Evolutionary conservation across 108 stramenopile genomes (phyloP).

Genomic region (Cyclostephanos tholiformis): DNA sequence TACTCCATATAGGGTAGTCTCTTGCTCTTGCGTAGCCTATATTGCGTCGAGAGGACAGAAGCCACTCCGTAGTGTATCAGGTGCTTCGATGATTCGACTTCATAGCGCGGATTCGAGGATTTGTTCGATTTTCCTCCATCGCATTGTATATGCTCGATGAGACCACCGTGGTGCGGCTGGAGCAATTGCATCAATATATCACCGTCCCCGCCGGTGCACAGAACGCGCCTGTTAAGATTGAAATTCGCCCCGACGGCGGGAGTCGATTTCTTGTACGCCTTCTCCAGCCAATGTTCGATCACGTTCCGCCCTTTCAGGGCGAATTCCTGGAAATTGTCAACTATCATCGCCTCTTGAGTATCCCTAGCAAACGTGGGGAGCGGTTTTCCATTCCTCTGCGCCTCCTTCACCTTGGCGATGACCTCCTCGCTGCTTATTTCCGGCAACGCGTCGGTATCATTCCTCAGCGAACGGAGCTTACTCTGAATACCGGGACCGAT

Average conservation of each 20-base stretch:
- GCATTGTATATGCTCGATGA: slow-evolving; percentile 32
- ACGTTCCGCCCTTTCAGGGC: slow-evolving; percentile 53
- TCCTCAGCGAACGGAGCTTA: slow-evolving; percentile 51
- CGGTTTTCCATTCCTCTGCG: slow-evolving; percentile 35
- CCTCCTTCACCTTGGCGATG: slow-evolving; percentile 26
- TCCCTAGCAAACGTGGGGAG: slow-evolving; percentile 52
- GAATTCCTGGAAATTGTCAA: slow-evolving; percentile 54
- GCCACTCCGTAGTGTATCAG: slow-evolving; percentile 61
- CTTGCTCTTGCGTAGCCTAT: slow-evolving; percentile 17
- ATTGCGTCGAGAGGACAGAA: slow-evolving; percentile 27
- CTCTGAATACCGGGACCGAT: slow-evolving; percentile 63
- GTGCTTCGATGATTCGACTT: slow-evolving; percentile 43
- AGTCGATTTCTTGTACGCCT: slow-evolving; percentile 28
- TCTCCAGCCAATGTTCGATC: slow-evolving; percentile 44
- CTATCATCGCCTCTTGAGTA: slow-evolving; percentile 68
- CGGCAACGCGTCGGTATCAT: slow-evolving; percentile 62
- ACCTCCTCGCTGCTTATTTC: slow-evolving; percentile 36
- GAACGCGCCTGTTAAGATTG: slow-evolving; percentile 34
- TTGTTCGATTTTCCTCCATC: background rate
- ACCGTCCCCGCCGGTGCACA: slow-evolving; percentile 69
- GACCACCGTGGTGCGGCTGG: slow-evolving; percentile 26
- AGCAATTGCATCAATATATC: slow-evolving; percentile 53
- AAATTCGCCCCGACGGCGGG: slow-evolving; percentile 12
- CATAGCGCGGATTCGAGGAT: slow-evolving; percentile 17
- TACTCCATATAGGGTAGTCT: slow-evolving; percentile 17